phyloP scores from a whole-genome alignment of 805 yeast genomes.

The Ogataea ganodermae region DNA sequence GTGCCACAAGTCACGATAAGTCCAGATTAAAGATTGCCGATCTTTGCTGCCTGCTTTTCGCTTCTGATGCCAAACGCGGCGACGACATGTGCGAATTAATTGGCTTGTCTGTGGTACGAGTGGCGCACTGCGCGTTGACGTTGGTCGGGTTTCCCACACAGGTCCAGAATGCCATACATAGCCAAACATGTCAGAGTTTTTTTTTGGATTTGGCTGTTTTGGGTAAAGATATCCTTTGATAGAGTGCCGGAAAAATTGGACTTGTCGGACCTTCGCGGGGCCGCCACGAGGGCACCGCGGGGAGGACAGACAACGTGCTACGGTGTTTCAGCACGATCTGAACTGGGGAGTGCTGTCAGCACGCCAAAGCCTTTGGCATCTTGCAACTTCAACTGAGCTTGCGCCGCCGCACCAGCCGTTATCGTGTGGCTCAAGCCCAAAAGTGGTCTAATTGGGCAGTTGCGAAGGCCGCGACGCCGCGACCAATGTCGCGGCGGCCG shows the following conservation, averaged over 20 bases:
- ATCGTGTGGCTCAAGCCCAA: background rate
- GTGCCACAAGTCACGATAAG: no score
- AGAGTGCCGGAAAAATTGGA: background rate
- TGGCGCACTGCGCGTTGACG: background rate
- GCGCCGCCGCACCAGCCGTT: background rate
- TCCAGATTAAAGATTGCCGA: no score
- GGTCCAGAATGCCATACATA: background rate
- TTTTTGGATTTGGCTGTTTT: background rate
- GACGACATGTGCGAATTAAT: no score
- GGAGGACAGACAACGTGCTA: no score
- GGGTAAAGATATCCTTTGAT: constrained; percentile 5
- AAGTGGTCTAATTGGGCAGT: background rate
- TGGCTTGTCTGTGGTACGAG: background rate
- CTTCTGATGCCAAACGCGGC: no score
- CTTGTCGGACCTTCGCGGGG: background rate
- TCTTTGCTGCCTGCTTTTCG: no score
- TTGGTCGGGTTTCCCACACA: background rate
- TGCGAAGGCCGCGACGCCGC: constrained; percentile 1
- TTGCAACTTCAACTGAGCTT: no score
- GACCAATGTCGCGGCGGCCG: no score
- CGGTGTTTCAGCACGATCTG: no score
- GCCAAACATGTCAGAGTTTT: background rate
- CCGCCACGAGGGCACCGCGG: no score
- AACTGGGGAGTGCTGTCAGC: no score
- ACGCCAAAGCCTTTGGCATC: no score